Evolutionary conservation across 2,329 filamentous ascomycete genomes (phyloP).

Genomic region (Leptodontidium sp.): DNA sequence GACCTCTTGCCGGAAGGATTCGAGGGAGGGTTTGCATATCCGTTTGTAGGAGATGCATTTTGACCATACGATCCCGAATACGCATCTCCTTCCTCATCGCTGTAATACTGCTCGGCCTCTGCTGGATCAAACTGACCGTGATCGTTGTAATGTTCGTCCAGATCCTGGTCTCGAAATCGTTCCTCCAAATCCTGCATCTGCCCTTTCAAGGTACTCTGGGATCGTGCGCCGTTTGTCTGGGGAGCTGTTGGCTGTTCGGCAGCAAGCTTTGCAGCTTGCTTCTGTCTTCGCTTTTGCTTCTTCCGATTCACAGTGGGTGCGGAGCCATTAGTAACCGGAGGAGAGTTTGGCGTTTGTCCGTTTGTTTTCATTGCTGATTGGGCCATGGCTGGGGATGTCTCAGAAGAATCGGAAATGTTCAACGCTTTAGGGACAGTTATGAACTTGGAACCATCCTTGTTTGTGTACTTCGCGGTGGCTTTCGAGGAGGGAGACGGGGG

Average conservation of each 20-base stretch:
- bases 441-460: conserved; percentile 75
- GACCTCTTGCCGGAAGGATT: conserved; percentile 46
- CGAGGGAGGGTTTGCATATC: conserved; percentile 41
- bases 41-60: conserved; percentile 45
- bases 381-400: conserved; percentile 57
- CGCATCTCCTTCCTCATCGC: conserved; percentile 58
- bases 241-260: conserved; percentile 41
- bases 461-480: conserved; percentile 67
- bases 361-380: conserved; percentile 45
- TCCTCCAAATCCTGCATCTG: conserved; percentile 43
- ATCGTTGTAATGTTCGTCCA: conserved; percentile 41
- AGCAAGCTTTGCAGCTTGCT: conserved; percentile 57
- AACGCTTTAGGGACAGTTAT: conserved; percentile 69
- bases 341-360: conserved; percentile 40
- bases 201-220: conserved; percentile 33
- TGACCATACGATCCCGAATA: conserved; percentile 47
- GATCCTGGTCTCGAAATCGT: conserved; percentile 41
- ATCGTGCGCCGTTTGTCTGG: conserved; percentile 37
- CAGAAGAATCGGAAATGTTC: conserved; percentile 58
- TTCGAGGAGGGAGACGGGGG: conserved; percentile 61
- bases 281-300: conserved; percentile 92
- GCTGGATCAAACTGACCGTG: conserved; percentile 52
- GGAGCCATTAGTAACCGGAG: conserved; percentile 44
- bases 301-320: conserved; percentile 79
- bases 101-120: conserved; percentile 63